Evolutionary conservation across 257 asterid genomes (phyloP).

Genomic region (Salvia miltiorrhiza): DNA sequence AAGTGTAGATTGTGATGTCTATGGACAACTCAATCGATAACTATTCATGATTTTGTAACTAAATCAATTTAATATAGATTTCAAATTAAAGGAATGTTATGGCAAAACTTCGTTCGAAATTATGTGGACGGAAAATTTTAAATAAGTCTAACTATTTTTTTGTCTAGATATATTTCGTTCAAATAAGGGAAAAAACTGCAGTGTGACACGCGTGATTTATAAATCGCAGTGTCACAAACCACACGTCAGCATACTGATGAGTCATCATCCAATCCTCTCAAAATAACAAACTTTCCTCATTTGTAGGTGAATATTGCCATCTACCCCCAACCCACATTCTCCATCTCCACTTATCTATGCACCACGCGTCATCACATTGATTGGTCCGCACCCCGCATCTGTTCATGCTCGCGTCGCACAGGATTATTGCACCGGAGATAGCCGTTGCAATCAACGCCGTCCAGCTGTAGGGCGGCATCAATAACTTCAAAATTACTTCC

Average conservation of each 20-base stretch:
- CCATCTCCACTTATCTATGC: not conserved
- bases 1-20: too few relatives aligned
- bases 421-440: not conserved
- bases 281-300: not conserved
- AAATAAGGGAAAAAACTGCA: too few relatives aligned
- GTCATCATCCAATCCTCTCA: not conserved
- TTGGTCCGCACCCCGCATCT: not conserved
- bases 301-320: conserved; percentile 20
- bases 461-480: conserved; percentile 25
- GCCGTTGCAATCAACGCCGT: conserved; percentile 13
- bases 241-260: conserved; percentile 20
- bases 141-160: too few relatives aligned
- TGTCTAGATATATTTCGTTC: too few relatives aligned
- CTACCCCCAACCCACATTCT: conserved; percentile 6
- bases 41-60: too few relatives aligned
- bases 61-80: too few relatives aligned
- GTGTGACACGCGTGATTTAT: not conserved
- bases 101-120: too few relatives aligned
- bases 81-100: too few relatives aligned
- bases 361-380: not conserved
- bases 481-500: not conserved
- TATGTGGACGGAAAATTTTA: too few relatives aligned
- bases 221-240: not conserved
- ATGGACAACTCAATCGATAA: too few relatives aligned
- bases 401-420: not conserved